phyloP scores from a whole-genome alignment of 768 basidiomycete genomes.

The Kwoniella sp. region DNA sequence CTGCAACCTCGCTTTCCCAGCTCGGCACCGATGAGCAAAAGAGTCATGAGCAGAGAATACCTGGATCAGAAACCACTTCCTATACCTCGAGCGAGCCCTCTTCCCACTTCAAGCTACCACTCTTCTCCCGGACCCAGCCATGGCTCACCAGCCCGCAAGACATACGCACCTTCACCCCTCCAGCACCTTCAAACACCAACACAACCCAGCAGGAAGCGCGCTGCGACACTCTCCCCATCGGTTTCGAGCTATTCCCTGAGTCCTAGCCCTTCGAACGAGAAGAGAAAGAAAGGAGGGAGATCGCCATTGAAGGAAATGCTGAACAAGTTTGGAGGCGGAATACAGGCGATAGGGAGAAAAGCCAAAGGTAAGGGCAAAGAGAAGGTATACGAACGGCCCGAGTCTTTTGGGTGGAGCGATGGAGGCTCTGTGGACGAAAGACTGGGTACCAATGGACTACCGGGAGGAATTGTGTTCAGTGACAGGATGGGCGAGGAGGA shows the following conservation, averaged over 20 bases:
- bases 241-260: constrained; percentile 39
- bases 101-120: constrained; percentile 16
- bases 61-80: constrained; percentile 47
- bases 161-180: constrained; percentile 36
- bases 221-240: constrained; percentile 35
- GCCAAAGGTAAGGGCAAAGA: constrained; percentile 39
- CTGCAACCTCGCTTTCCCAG: constrained; percentile 8
- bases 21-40: constrained; percentile 7
- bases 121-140: constrained; percentile 16
- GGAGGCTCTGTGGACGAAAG: constrained; percentile 21
- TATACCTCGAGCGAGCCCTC: constrained; percentile 20
- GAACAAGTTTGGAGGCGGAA: constrained; percentile 40
- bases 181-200: constrained; percentile 46
- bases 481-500: constrained; percentile 51
- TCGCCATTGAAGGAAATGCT: constrained; percentile 50
- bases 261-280: constrained; percentile 34
- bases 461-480: constrained; percentile 48
- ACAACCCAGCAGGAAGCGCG: constrained; percentile 19
- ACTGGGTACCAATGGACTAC: constrained; percentile 44
- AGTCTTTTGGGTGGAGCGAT: constrained; percentile 22
- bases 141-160: constrained; percentile 7
- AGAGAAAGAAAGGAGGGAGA: constrained; percentile 29
- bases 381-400: constrained; percentile 19
- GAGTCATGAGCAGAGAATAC: constrained; percentile 39
- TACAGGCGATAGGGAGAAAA: constrained; percentile 39